phyloP scores from a whole-genome alignment of 1,284 basidiomycete species.

The Coniophora puteana region DNA sequence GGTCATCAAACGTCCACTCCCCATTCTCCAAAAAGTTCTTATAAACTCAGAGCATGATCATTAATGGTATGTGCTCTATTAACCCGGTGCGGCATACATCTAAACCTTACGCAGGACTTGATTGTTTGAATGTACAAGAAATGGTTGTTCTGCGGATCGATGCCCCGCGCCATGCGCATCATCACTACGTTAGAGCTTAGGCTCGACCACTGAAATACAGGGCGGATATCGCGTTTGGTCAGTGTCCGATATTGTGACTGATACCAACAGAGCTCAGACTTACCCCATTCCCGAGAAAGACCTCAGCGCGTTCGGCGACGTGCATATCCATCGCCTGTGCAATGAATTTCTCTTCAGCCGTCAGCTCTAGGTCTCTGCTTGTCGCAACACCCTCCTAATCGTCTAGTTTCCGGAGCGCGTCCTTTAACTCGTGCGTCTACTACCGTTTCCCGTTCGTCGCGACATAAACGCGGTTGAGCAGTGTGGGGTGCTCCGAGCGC shows the following conservation, averaged over 20 bases:
- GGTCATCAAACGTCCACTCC: too few relatives aligned
- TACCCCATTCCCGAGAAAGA: constrained; percentile 56
- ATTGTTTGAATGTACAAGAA: too few relatives aligned
- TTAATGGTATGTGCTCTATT: too few relatives aligned
- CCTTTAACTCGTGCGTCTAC: constrained; percentile 31
- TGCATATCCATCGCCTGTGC: constrained; percentile 51
- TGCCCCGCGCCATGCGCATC: constrained; percentile 39
- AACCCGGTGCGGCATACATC: too few relatives aligned
- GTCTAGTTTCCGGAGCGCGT: constrained; percentile 23
- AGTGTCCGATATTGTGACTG: constrained; percentile 2
- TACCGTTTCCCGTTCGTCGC: constrained; percentile 38
- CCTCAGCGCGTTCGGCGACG: constrained; percentile 44
- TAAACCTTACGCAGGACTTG: too few relatives aligned
- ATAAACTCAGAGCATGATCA: too few relatives aligned
- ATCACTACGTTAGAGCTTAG: constrained; percentile 52
- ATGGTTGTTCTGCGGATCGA: constrained; percentile 18
- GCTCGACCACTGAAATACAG: constrained; percentile 54
- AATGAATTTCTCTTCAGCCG: constrained; percentile 42
- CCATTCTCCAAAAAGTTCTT: too few relatives aligned
- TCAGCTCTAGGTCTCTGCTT: constrained; percentile 40
- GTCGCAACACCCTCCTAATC: constrained; percentile 38
- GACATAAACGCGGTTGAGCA: constrained; percentile 33
- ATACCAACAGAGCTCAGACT: constrained; percentile 19
- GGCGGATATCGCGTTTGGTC: too few relatives aligned
- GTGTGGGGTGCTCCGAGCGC: too few relatives aligned